Evolutionary conservation across 2,329 filamentous ascomycete species (phyloP).

Genomic region (Pseudomassariella vexata): DNA sequence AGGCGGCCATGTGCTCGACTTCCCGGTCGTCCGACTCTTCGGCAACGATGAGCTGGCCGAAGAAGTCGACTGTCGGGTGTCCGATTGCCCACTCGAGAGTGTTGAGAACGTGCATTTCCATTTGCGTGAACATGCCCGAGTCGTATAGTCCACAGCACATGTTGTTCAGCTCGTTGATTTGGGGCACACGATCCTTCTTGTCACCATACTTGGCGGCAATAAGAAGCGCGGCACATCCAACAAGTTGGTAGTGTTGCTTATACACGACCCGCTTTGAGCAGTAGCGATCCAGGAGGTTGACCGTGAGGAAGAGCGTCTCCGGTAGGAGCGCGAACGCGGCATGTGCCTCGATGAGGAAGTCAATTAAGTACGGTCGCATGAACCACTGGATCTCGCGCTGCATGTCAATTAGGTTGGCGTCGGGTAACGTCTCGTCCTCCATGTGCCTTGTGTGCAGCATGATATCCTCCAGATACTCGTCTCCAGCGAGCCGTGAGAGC

Average conservation of each 20-base stretch:
- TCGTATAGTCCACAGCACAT: conserved; percentile 99
- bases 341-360: conserved; percentile 97
- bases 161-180: conserved; percentile 92
- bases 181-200: conserved; percentile 97
- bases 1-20: conserved; percentile 89
- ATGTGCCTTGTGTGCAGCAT: conserved; percentile 91
- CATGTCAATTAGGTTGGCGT: conserved; percentile 97
- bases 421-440: conserved; percentile 90
- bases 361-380: conserved; percentile 96
- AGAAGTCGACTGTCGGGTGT: conserved; percentile 92
- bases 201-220: conserved; percentile 99
- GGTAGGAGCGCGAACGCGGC: conserved; percentile 89
- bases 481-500: conserved; percentile 75
- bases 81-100: conserved; percentile 95
- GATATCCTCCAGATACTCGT: conserved; percentile 92
- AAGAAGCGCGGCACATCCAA: conserved; percentile 90
- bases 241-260: conserved; percentile 97
- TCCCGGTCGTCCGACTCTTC: conserved; percentile 76
- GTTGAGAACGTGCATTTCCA: conserved; percentile 99
- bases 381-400: conserved; percentile 99
- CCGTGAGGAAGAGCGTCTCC: conserved; percentile 90
- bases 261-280: conserved; percentile 97
- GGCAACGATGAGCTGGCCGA: conserved; percentile 79
- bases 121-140: conserved; percentile 99
- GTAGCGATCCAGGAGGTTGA: conserved; percentile 96